Base-by-base conservation (phyloP, 2,329 filamentous ascomycete genomes). In the Mariannaea sp. region DNA sequence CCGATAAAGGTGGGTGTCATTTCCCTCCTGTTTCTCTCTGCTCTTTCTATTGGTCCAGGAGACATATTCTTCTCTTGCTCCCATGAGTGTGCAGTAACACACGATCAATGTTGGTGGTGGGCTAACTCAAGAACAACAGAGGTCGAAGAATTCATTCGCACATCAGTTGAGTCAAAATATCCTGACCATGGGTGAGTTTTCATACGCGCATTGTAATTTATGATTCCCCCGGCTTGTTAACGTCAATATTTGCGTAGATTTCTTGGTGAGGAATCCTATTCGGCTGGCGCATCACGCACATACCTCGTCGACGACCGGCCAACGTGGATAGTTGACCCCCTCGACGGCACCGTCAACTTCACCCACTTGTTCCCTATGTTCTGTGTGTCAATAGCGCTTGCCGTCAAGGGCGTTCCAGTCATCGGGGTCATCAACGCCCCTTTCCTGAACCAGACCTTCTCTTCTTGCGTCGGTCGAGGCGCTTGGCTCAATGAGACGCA, bases 331-430 rank as follows among this genome's bases (percentile, higher is more conserved):
- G 80, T 92, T 33, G 89, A 92, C 70, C 88, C 89, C 8, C 78
- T 92, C 22, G 88, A 92, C 65, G 88, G 87, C 75, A 92, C 89
- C 3, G 87, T 92, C 55, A 92, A 92, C 75, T 92, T 88, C 73
- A 89, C 88, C 24, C 89, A 92, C 69, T 79, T 90, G 5, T 90
- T 90, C 66, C 87, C 87, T 53, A 90, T 90, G 85, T 91, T 89
- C 73, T 92, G 89, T 70, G 85, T 92, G 36, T 89, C 86, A 29
- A 90, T 92, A 64, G 88, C 80, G 42, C 85, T 92, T 65, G 76
- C 87, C 19, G 66, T 89, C 49, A 71, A 80, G 14, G 77, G 80
- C 6, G 70, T 75, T 22, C 86, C 89, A 3, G 70, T 86, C 2
- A 81, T 92, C 44, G 89, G 89, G 16, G 81, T 90, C 39, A 86